These are phyloP conservation scores for Auricularia cornea DNA, from an alignment of 768 basidiomycete genomes.

Conservation along the genomic window DNA sequence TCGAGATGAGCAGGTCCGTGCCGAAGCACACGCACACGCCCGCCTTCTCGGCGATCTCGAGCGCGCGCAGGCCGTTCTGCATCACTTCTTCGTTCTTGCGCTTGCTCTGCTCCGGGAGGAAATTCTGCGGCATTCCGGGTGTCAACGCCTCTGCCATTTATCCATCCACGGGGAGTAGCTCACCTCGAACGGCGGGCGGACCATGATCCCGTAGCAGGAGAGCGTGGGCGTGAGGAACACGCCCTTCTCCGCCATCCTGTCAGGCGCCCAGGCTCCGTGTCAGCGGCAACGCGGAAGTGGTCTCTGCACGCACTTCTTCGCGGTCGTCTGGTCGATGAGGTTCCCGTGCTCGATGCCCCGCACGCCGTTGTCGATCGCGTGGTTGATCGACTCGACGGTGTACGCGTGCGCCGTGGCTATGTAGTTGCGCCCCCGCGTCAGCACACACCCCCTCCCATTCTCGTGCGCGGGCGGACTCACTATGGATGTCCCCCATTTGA, in stretches of 20 bases:
- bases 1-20: slow-evolving; percentile 39
- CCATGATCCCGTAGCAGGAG: slow-evolving; percentile 35
- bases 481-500: slow-evolving; percentile 33
- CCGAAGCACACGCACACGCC: slow-evolving; percentile 35
- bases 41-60: slow-evolving; percentile 33
- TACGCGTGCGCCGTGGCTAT: slow-evolving; percentile 26
- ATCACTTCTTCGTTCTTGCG: slow-evolving; percentile 35
- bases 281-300: not conserved
- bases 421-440: too few relatives aligned
- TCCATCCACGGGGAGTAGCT: too few relatives aligned
- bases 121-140: slow-evolving; percentile 17
- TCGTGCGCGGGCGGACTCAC: slow-evolving; percentile 18
- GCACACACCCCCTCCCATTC: too few relatives aligned
- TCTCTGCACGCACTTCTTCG: slow-evolving; percentile 20
- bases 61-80: slow-evolving; percentile 30
- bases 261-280: not conserved
- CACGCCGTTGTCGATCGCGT: slow-evolving; percentile 38
- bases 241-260: slow-evolving; percentile 30
- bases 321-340: slow-evolving; percentile 31
- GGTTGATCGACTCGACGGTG: slow-evolving; percentile 34
- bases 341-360: slow-evolving; percentile 41
- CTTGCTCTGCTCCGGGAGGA: slow-evolving; percentile 29
- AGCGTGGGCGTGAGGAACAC: slow-evolving; percentile 39
- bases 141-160: too few relatives aligned
- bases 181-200: slow-evolving; percentile 32